Evolutionary conservation across 306 rosid species (phyloP), one percentile per base, ranked within the genome.

Genomic region (Ormosia semicastrata): DNA sequence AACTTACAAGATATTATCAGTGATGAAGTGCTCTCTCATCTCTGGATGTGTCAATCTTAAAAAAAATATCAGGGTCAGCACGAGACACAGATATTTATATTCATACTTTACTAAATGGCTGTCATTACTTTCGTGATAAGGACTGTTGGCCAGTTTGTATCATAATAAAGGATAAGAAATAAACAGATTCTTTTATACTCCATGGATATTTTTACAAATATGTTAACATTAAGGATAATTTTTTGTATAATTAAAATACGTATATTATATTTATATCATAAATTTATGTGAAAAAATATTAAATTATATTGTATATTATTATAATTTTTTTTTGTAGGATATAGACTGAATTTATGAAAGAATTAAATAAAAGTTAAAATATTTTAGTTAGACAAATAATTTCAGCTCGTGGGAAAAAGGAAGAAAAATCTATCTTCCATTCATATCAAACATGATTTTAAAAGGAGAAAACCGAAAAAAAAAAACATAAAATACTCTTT

Each of bases 21-120:
- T 32, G 53, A 29, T 50, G 10, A 30, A 32, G 71, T 32, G 59
- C 12, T 47, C 76, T 15, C n/a, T 57, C 8, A 15, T 39, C 15
- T 49, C 56, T 43, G 52, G 81, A 73, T 79, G 66, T 72, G 40
- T 66, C 44, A 54, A 69, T 29, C 24, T 30, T 46, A 0, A 12
- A 33, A 3, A 58, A 71, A 77, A 68, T 58, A 68, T 76, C 86
- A 24, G 72, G 32, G 75, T 36, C 24, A 66, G 41, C 59, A 65
- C 14, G 9, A 18, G 74, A 77, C 49, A 76, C 39, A 53, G 17
- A 66, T 12, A 6, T 40, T 49, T 34, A 24, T 24, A 30, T 6
- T 53, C 75, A 77, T 8, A 10, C 15, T 4, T 41, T 7, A 36
- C 52, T 37, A 37, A 50, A 29, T 29, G 11, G 15, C 75, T 33